Evolutionary conservation across 148 eudicot genomes (phyloP).

Genomic region (Cornus kousa): DNA sequence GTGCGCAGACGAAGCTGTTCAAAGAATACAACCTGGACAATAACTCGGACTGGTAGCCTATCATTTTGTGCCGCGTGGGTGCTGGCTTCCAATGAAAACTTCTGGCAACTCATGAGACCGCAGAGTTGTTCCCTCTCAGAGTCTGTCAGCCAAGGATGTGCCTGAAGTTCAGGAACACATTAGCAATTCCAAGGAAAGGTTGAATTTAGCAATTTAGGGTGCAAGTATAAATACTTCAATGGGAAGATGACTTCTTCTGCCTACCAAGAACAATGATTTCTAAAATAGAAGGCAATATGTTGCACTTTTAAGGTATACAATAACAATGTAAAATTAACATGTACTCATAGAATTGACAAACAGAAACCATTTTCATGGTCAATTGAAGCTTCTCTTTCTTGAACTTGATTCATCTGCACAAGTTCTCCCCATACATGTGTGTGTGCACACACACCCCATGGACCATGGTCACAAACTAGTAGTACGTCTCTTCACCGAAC

Average conservation of each 20-base stretch:
- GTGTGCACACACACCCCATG: too few species aligned
- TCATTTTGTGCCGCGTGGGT: constrained; percentile 56
- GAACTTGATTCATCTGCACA: too few species aligned
- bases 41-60: constrained; percentile 45
- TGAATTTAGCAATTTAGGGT: background rate
- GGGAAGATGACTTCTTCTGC: background rate
- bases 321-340: too few species aligned
- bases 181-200: background rate
- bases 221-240: background rate
- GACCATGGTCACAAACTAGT: too few species aligned
- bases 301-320: too few species aligned
- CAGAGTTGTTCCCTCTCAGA: constrained; percentile 45
- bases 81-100: constrained; percentile 50
- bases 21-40: constrained; percentile 52
- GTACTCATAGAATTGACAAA: too few species aligned
- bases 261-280: too few species aligned
- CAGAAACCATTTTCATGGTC: too few species aligned
- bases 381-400: too few species aligned
- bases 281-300: too few species aligned
- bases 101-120: constrained; percentile 46
- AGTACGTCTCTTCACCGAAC: too few species aligned
- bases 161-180: constrained; percentile 20
- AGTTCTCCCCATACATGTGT: too few species aligned
- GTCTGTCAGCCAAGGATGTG: constrained; percentile 54
- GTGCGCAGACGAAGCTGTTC: constrained; percentile 50